These are phyloP conservation scores for Tulasnella sp. DNA, from an alignment of 768 basidiomycete species.

Conservation along the genomic window DNA sequence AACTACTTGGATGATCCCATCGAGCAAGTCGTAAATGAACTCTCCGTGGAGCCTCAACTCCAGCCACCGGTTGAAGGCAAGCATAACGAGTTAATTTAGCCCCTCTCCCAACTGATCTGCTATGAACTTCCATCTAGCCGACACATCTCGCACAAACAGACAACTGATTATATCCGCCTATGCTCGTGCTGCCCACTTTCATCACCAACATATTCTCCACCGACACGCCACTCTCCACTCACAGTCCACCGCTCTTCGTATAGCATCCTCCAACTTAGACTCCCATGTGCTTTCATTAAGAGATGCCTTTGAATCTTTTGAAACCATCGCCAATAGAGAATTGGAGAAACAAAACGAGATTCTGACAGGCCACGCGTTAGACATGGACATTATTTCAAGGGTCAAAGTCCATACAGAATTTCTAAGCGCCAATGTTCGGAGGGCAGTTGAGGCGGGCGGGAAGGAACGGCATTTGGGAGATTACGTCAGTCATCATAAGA, in stretches of 20 bases:
- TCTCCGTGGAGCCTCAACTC: slow-evolving; percentile 46
- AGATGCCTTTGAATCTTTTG: slow-evolving; percentile 55
- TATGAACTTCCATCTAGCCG: background rate
- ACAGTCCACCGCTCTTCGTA: slow-evolving; percentile 57
- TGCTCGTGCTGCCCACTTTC: slow-evolving; percentile 34
- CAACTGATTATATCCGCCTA: slow-evolving; percentile 51
- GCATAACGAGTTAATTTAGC: slow-evolving; percentile 15
- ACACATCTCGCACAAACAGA: background rate
- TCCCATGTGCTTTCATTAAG: slow-evolving; percentile 55
- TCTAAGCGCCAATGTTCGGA: slow-evolving; percentile 49
- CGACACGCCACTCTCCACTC: slow-evolving; percentile 40
- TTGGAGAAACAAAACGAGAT: slow-evolving; percentile 52
- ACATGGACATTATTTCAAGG: slow-evolving; percentile 53
- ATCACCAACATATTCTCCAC: slow-evolving; percentile 33
- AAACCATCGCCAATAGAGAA: slow-evolving; percentile 41
- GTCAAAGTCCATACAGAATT: slow-evolving; percentile 66
- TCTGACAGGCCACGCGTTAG: slow-evolving; percentile 51
- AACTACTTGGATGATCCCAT: slow-evolving; percentile 57
- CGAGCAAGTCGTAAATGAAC: slow-evolving; percentile 48
- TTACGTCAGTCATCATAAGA: slow-evolving; percentile 66
- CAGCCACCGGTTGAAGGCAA: slow-evolving; percentile 64
- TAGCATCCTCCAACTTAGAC: slow-evolving; percentile 62
- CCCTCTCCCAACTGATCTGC: background rate
- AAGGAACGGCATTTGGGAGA: slow-evolving; percentile 58
- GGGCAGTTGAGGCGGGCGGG: slow-evolving; percentile 52